These are phyloP conservation scores for Globisporangium nunn DNA, from an alignment of 352 stramenopile species.

Conservation along the genomic window DNA sequence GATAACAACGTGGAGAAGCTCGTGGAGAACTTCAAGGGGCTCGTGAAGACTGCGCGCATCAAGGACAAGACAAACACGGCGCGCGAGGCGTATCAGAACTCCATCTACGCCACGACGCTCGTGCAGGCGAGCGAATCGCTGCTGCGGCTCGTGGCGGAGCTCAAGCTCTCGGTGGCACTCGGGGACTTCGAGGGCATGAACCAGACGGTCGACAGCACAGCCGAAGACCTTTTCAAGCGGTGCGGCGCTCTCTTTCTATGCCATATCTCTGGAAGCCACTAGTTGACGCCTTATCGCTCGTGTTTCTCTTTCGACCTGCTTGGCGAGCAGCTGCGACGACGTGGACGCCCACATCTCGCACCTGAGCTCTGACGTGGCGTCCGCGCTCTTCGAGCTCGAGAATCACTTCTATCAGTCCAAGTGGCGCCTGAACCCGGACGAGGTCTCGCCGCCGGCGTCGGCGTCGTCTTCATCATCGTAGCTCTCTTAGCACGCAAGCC, in stretches of 20 bases:
- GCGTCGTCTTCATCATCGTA: not conserved
- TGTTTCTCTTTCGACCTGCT: not conserved
- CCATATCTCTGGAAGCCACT: not conserved
- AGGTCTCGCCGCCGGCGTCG: not conserved
- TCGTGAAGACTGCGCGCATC: slow-evolving; percentile 77
- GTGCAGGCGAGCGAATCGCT: slow-evolving; percentile 77
- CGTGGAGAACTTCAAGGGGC: slow-evolving; percentile 83
- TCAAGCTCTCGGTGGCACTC: slow-evolving; percentile 74
- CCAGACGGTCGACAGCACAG: slow-evolving; percentile 69
- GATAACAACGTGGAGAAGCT: slow-evolving; percentile 87
- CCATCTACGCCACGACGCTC: slow-evolving; percentile 75
- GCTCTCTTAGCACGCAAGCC: not conserved
- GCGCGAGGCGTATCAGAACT: slow-evolving; percentile 72
- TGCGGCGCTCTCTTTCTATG: slow-evolving; percentile 8
- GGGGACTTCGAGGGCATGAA: slow-evolving; percentile 85
- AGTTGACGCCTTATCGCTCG: no score
- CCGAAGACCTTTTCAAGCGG: slow-evolving; percentile 64
- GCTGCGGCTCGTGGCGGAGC: slow-evolving; percentile 74
- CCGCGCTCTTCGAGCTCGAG: slow-evolving; percentile 75
- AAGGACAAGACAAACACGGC: slow-evolving; percentile 79
- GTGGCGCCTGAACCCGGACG: slow-evolving; percentile 37
- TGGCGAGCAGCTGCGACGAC: slow-evolving; percentile 50
- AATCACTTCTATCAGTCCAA: slow-evolving; percentile 83
- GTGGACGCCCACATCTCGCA: slow-evolving; percentile 74
- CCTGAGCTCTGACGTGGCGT: slow-evolving; percentile 72